Base-by-base conservation (phyloP, 805 yeast species). In the Yarrowia sp. region DNA sequence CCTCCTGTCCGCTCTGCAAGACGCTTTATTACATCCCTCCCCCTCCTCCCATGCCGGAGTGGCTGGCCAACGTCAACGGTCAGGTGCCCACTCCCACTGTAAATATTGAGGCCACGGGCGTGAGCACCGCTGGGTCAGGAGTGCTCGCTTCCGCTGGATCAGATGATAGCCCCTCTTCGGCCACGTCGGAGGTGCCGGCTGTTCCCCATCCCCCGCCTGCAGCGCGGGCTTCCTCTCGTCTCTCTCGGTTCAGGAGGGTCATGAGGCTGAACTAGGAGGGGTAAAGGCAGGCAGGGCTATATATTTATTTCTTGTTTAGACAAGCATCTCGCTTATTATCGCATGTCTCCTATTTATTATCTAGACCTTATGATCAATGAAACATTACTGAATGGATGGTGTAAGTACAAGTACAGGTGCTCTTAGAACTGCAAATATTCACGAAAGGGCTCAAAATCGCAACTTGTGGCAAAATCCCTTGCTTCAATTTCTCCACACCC, bases 1-100 rank as follows among this genome's bases (percentile, higher is more conserved):
- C 92, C 0, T 87, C 91, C 72, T 91, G 97, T 75, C 96, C 97
- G 9, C 86, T 88, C 81, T 91, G 97, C 77, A 89, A 90, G 73
- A 79, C 88, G 39, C 92, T 87, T 74, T 87, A 87, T 74, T 85
- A 82, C 72, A 70, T 64, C 36, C 52, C 50, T 9, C 70, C 69
- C 13, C 47, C 52, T 2, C 52, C 46, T 15, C 64, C 64, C 44
- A 39, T 58, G 46, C 64, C 64, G 7, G 30, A n/a, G 24, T 58
- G 64, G 64, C 50, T 43, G 24, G 66, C 56, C 17, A 42, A 33
- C 44, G 38, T 9, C 10, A 24, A 43, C 12, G 66, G 44, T 17
- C 66, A 33, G 14, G 49, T 15, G 9, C 58, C 58, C 43, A 14
- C 58, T 9, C 58, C 58, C 2, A 13, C 58, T 19, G 58, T 52